Conservation (phyloP, 1,284 basidiomycete genomes). For the Puccinia hordei region DNA sequence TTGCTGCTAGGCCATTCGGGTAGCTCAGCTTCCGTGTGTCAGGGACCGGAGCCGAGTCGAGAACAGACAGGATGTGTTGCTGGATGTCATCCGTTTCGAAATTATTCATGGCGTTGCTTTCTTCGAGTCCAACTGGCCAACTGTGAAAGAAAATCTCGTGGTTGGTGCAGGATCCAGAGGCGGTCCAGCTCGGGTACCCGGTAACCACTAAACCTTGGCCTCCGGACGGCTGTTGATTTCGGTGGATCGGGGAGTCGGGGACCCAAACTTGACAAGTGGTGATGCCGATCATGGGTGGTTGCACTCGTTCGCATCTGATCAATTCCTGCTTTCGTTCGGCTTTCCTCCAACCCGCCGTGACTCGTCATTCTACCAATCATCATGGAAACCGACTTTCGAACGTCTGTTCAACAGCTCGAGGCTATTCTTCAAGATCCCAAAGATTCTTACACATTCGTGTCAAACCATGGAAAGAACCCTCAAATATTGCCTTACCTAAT, state of each 20-base stretch:
- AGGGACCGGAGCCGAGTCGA: conserved; percentile 29
- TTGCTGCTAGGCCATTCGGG: conserved; percentile 28
- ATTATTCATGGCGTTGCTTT: not conserved
- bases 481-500: conserved; percentile 36
- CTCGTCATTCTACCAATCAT: not conserved
- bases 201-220: too few relatives aligned
- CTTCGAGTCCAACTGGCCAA: not conserved
- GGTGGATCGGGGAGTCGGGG: too few relatives aligned
- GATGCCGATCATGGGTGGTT: too few relatives aligned
- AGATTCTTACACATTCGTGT: conserved; percentile 38
- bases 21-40: conserved; percentile 35
- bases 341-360: not conserved
- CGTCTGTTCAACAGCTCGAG: conserved; percentile 43
- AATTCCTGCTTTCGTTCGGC: too few relatives aligned
- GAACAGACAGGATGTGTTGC: conserved; percentile 28
- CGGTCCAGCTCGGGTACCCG: too few relatives aligned
- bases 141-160: too few relatives aligned
- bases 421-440: conserved; percentile 39
- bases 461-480: conserved; percentile 27
- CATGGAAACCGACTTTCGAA: conserved; percentile 28
- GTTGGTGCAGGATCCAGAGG: too few relatives aligned
- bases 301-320: not conserved
- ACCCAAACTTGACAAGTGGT: too few relatives aligned
- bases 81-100: conserved; percentile 37
- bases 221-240: not conserved